Evolutionary conservation across 352 stramenopile species (phyloP).

Genomic region (Globisporangium cederbergense): DNA sequence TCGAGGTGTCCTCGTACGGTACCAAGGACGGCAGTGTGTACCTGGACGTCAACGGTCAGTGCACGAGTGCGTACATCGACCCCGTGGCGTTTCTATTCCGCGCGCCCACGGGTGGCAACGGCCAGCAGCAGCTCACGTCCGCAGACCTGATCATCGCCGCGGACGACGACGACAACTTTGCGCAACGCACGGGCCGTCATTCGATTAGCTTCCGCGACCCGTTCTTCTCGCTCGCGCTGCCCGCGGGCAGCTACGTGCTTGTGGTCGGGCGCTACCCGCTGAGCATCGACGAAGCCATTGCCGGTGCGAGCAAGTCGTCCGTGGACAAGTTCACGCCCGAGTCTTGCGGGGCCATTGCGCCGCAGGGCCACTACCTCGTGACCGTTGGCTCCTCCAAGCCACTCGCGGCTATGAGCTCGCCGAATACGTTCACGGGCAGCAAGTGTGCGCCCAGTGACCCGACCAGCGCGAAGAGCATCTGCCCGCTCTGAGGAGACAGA

Average conservation of each 20-base stretch:
- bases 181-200: slow-evolving; percentile 35
- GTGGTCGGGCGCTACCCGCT: slow-evolving; percentile 67
- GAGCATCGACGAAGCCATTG: slow-evolving; percentile 50
- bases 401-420: slow-evolving; percentile 30
- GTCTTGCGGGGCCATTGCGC: slow-evolving; percentile 35
- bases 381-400: slow-evolving; percentile 37
- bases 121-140: slow-evolving; percentile 23
- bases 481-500: neutral
- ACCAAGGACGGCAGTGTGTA: slow-evolving; percentile 31
- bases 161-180: slow-evolving; percentile 67
- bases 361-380: slow-evolving; percentile 52
- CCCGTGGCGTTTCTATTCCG: slow-evolving; percentile 58
- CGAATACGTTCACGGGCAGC: slow-evolving; percentile 37
- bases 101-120: slow-evolving; percentile 9
- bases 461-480: slow-evolving; percentile 10
- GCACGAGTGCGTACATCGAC: slow-evolving; percentile 64
- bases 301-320: slow-evolving; percentile 26
- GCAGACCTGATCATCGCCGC: slow-evolving; percentile 45
- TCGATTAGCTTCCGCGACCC: slow-evolving; percentile 74
- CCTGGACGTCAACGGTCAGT: slow-evolving; percentile 64
- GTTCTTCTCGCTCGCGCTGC: slow-evolving; percentile 59
- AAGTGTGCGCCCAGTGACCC: slow-evolving; percentile 26
- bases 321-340: slow-evolving; percentile 43
- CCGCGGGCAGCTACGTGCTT: slow-evolving; percentile 47
- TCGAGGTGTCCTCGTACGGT: slow-evolving; percentile 63